phyloP scores from a whole-genome alignment of 345 rosid species.

The Pistacia integerrima region DNA sequence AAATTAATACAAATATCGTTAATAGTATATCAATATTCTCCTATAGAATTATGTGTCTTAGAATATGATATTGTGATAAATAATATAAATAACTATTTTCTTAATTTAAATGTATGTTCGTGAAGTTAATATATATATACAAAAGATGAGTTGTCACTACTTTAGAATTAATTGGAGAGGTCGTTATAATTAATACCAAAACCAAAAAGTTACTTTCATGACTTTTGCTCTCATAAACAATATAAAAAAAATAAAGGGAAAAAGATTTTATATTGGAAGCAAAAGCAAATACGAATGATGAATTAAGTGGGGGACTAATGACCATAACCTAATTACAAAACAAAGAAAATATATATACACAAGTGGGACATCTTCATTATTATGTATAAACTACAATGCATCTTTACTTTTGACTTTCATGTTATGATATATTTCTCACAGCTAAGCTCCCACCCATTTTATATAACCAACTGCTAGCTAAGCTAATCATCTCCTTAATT shows the following conservation, averaged over 20 bases:
- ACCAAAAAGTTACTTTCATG: not conserved
- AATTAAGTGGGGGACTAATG: not conserved
- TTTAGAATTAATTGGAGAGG: too few relatives aligned
- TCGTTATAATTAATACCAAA: not conserved
- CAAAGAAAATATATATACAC: too few relatives aligned
- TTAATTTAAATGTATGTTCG: too few relatives aligned
- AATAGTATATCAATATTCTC: too few relatives aligned
- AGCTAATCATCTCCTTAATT: not conserved
- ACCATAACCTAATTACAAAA: not conserved
- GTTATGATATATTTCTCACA: not conserved
- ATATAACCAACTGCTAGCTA: not conserved
- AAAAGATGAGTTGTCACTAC: too few relatives aligned
- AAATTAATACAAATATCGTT: too few relatives aligned
- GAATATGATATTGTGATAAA: too few relatives aligned
- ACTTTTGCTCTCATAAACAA: not conserved
- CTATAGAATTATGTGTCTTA: too few relatives aligned
- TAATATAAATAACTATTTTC: too few relatives aligned
- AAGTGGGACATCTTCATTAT: constrained; percentile 8
- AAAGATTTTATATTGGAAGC: not conserved
- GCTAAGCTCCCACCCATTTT: not conserved
- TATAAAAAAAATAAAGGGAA: not conserved
- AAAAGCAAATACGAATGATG: constrained; percentile 16
- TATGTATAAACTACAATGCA: not conserved
- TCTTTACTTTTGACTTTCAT: constrained; percentile 1
- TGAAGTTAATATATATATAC: too few relatives aligned